Percentiles rank a stretch among this genome's conserved stretches.
phyloP scores from a whole-genome alignment of 192 early-diverging fungal species.

The Coemansia reversa region DNA sequence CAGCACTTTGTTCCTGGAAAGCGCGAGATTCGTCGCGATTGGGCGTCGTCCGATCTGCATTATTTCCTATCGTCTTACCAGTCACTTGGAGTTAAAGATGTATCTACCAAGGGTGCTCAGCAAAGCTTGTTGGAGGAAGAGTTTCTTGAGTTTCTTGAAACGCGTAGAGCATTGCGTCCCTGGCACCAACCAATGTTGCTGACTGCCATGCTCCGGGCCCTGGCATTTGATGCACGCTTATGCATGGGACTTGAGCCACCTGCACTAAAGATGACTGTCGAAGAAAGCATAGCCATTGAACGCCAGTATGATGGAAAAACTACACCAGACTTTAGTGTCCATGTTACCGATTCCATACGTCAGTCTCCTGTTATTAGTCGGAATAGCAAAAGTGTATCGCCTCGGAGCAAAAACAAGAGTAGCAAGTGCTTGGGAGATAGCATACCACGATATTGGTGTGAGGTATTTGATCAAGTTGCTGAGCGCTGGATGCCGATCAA shows the following conservation, averaged over 20 bases:
- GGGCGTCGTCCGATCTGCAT: constrained; percentile 42
- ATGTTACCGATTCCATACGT: background rate
- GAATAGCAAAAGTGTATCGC: background rate
- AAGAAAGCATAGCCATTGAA: constrained; percentile 30
- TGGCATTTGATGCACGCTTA: constrained; percentile 37
- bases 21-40: constrained; percentile 34
- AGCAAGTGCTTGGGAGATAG: background rate
- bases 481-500: constrained; percentile 60
- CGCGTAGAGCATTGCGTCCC: constrained; percentile 13
- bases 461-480: constrained; percentile 56
- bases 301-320: background rate
- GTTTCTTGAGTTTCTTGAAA: constrained; percentile 21
- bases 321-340: background rate
- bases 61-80: constrained; percentile 23
- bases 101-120: background rate
- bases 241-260: constrained; percentile 36
- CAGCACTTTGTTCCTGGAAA: constrained; percentile 30
- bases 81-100: background rate
- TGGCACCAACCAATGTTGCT: constrained; percentile 51
- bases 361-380: background rate
- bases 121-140: constrained; percentile 5
- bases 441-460: constrained; percentile 63
- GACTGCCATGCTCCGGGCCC: constrained; percentile 25
- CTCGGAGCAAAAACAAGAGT: background rate
- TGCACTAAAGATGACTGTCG: constrained; percentile 32